Evolutionary conservation across 2,329 filamentous ascomycete species (phyloP), one percentile per base, ranked within the genome.

Genomic region (Penicillium fuscoglaucum): DNA sequence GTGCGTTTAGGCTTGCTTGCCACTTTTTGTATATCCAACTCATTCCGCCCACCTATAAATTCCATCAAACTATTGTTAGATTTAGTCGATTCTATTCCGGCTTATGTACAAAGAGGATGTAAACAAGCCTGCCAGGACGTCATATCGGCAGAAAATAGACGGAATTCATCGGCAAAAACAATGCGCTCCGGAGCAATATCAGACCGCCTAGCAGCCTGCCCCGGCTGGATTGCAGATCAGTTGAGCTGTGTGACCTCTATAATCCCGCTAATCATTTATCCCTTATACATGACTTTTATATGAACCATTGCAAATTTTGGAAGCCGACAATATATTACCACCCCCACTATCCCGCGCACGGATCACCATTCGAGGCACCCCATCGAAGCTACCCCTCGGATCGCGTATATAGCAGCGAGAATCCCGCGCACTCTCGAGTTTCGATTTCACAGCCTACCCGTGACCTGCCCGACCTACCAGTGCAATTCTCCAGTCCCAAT

Each of bases 1-100:
- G 46, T 74, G 72, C 59, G 58, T 74, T 41, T 74, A 62, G 47
- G 29, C 19, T 33, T 33, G 24, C 5, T 24, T 35, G 29, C 13
- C 46, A 6, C 5, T 35, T 33, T 3, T 12, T 48, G 8, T 35
- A 2, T 26, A 35, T 26, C n/a, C 4, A 1, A 10, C 0, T 24
- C 4, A 6, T 17, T 19, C 10, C 5, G 21, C 0, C 3, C 10
- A 21, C 4, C 13, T 33, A 21, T 2, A 12, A 21, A 33, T 17
- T 2, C 3, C 15, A 48, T 24, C 15, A 1, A 6, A 24, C 1
- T 4, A 4, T 26, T 17, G 4, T 13, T 29, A 35, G 29, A 35
- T n/a, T 35, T 26, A 19, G 35, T n/a, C 7, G 10, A 24, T 17
- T 4, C 12, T 6, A 12, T n/a, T 24, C 13, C 2, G 8, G 8